Evolutionary conservation across 2,329 filamentous ascomycete species (phyloP), one percentile per base, ranked within the genome.

Genomic region (Ascocoryne sarcoides): DNA sequence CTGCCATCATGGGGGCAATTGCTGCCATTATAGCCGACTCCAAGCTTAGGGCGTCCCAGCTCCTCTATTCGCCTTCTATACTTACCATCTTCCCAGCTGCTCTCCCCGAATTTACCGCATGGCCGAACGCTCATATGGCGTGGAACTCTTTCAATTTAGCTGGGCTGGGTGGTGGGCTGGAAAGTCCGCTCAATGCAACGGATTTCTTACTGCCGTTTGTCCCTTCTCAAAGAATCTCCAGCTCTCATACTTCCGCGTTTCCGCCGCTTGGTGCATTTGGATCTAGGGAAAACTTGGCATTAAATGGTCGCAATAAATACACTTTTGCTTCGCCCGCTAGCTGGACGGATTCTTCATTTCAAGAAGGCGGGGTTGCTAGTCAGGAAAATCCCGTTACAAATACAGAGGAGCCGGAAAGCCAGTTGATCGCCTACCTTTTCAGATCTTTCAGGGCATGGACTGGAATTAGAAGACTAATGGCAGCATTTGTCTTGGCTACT

Each of bases 11-110:
- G 5, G 81, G 87, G 46, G 85, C 89, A 0, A 75, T 94, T 37
- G 73, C 79, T 15, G 73, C 79, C 33, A 82, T 95, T 35, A 75
- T 95, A 36, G 75, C 79, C 45, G 77, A 85, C 53, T 95, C 90
- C 1, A 82, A 80, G 50, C 84, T 82, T 60, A 76, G 87, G 40
- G 80, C 85, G 8, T 81, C 81, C 48, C 75, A 85, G 52, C 71
- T 85, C 36, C 63, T 82, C 32, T 80, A 75, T 44, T 82, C 82
- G 1, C 81, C 81, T 2, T 72, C 77, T 0, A 76, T 88, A 30
- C 64, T 84, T 41, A 75, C 80, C 15, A 73, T 84, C 9, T 84
- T 87, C 45, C 81, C 81, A 2, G 42, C 60, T 4, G 62, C 73
- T 29, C 72, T 74, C 32, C 73, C 76, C 39, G 62, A 70, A 1